Evolutionary conservation across 2,329 filamentous ascomycete genomes (phyloP).

Genomic region (Penicillium sp.): DNA sequence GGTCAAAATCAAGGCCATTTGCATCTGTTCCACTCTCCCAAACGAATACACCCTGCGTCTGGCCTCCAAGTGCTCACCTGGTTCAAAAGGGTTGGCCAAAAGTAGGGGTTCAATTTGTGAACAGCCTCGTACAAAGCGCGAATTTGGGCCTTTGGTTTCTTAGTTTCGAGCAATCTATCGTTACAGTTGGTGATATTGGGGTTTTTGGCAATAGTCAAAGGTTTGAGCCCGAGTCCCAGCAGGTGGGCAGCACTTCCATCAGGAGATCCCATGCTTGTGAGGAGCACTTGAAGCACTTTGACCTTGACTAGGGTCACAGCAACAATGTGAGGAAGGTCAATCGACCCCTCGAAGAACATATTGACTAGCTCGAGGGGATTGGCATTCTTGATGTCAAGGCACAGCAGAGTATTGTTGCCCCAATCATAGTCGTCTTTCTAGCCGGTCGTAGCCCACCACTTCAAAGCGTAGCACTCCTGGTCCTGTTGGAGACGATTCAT

Average conservation of each 20-base stretch:
- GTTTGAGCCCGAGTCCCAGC: not conserved
- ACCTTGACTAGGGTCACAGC: slow-evolving; percentile 25
- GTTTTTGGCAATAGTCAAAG: not conserved
- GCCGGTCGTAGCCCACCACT: slow-evolving; percentile 43
- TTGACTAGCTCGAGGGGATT: slow-evolving; percentile 43
- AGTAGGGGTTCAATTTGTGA: not conserved
- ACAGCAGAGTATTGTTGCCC: slow-evolving; percentile 34
- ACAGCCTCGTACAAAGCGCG: not conserved
- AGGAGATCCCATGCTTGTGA: not conserved
- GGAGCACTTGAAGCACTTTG: not conserved
- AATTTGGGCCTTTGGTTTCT: not conserved
- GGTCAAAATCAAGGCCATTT: not conserved
- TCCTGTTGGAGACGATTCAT: slow-evolving; percentile 50
- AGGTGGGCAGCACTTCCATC: not conserved
- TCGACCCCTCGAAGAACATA: slow-evolving; percentile 13
- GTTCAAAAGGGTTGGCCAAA: not conserved
- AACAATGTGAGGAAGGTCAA: slow-evolving; percentile 8
- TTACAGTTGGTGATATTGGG: not conserved
- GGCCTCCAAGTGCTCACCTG: not conserved
- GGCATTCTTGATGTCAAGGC: slow-evolving; percentile 39
- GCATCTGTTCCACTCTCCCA: not conserved
- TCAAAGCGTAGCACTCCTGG: slow-evolving; percentile 54
- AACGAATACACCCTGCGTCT: not conserved
- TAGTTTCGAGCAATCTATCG: too few relatives aligned
- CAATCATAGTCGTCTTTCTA: slow-evolving; percentile 23